Conservation (phyloP, 805 yeast genomes). For the Barnettozyma vustinii region DNA sequence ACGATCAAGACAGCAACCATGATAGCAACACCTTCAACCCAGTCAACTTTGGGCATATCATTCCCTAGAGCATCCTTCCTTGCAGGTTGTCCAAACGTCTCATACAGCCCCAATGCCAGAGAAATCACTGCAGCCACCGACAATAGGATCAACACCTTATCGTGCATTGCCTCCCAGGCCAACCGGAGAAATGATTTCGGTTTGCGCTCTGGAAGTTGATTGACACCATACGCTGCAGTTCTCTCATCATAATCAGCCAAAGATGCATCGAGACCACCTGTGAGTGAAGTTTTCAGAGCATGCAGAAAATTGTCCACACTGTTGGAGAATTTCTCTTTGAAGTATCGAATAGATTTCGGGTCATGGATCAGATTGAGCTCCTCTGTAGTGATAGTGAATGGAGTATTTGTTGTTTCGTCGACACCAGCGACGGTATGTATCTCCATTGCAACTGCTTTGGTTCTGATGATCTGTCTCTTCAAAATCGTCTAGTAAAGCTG, state of each 20-base stretch:
- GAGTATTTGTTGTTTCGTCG: not conserved
- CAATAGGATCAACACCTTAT: conserved; percentile 80
- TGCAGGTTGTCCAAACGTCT: conserved; percentile 80
- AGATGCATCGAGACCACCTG: conserved; percentile 37
- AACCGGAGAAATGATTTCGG: conserved; percentile 62
- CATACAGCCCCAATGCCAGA: conserved; percentile 85
- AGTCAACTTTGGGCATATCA: conserved; percentile 77
- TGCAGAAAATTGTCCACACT: conserved; percentile 20
- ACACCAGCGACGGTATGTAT: not conserved
- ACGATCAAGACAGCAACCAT: conserved; percentile 87
- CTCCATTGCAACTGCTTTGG: not conserved
- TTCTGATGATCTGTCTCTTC: not conserved
- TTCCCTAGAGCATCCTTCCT: conserved; percentile 75
- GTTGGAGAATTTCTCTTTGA: conserved; percentile 14
- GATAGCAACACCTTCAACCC: conserved; percentile 99
- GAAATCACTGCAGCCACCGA: conserved; percentile 86
- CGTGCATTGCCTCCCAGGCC: conserved; percentile 82
- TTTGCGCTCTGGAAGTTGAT: conserved; percentile 65
- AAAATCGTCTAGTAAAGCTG: not conserved
- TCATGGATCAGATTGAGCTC: conserved; percentile 50
- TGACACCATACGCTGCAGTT: conserved; percentile 53
- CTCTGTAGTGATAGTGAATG: conserved; percentile 17
- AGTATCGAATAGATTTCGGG: conserved; percentile 47
- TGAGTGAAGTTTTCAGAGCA: conserved; percentile 32
- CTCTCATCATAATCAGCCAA: conserved; percentile 34